Evolutionary conservation across 202 grass and related monocot genomes (phyloP).

Genomic region (Miscanthus sacchariflorus): DNA sequence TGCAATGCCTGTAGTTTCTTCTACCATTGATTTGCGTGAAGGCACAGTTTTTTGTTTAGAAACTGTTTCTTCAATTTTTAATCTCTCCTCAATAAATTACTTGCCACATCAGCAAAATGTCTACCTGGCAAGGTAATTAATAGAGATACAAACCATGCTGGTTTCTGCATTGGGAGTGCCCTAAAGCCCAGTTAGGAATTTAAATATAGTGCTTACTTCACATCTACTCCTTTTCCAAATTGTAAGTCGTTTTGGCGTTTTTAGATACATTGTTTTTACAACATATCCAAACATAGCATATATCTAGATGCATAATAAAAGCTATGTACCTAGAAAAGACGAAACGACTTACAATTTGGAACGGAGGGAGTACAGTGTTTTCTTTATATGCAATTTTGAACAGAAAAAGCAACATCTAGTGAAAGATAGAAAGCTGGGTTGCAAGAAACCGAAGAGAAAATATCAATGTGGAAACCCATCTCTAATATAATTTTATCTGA

Average conservation of each 20-base stretch:
- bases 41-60: not conserved
- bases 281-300: not conserved
- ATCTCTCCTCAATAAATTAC: not conserved
- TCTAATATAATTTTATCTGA: not conserved
- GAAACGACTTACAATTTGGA: not conserved
- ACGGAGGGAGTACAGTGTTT: not conserved
- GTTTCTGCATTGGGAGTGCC: not conserved
- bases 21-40: not conserved
- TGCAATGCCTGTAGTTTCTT: not conserved
- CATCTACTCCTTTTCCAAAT: not conserved
- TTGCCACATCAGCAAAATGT: not conserved
- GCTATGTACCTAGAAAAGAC: not conserved
- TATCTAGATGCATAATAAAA: not conserved
- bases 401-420: constrained; percentile 6
- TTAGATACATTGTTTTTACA: not conserved
- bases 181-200: not conserved
- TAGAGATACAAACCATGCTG: not conserved
- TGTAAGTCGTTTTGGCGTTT: not conserved
- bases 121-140: not conserved
- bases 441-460: not conserved
- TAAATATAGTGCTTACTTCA: not conserved
- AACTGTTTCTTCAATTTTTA: not conserved
- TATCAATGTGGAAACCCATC: not conserved
- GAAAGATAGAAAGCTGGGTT: not conserved
- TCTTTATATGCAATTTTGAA: not conserved